Evolutionary conservation across 2,329 filamentous ascomycete genomes (phyloP), one percentile per base, ranked within the genome.

Genomic region (Talaromyces atroroseus): DNA sequence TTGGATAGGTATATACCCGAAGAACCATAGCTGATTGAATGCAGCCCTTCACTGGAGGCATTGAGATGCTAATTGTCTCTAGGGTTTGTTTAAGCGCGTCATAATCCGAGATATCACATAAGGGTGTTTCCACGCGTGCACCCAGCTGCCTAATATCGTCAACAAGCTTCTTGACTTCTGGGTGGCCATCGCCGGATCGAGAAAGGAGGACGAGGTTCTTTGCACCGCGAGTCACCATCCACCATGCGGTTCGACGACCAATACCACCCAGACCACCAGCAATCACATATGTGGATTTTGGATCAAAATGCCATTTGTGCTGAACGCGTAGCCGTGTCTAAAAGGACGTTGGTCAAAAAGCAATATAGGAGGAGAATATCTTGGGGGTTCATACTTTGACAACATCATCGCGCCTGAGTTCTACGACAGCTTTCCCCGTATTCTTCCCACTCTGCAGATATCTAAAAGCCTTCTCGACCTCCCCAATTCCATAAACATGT

Each of bases 1-100:
- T n/a, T n/a, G 20, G 38, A n/a, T 42, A n/a, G 38, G 18, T 42
- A 42, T 16, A n/a, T n/a, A n/a, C 46, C 56, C 68, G 56, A 24
- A 73, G 60, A 3, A 79, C 76, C 76, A 79, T 78, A 34, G 78
- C 71, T 5, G 69, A 67, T 57, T 80, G 76, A 3, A 80, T 65
- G 7, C 78, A 64, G 46, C 77, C 78, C 1, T 68, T 65, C 18
- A 80, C 68, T 1, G 74, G 68, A 1, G 66, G 66, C 2, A 68
- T 29, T 29, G 26, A 5, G 26, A 4, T 8, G 5, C 5, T 8
- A 8, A 4, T 5, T 5, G 4, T 8, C 8, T 4, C 26, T 29
- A 29, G 26, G 5, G 8, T 4, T 8, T 29, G 4, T 4, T 5
- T 8, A 8, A 29, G 26, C 4, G 5, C 8, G 4, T 29, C 26